Base-by-base conservation (phyloP, 768 basidiomycete species). In the Pleurotus tuoliensis region DNA sequence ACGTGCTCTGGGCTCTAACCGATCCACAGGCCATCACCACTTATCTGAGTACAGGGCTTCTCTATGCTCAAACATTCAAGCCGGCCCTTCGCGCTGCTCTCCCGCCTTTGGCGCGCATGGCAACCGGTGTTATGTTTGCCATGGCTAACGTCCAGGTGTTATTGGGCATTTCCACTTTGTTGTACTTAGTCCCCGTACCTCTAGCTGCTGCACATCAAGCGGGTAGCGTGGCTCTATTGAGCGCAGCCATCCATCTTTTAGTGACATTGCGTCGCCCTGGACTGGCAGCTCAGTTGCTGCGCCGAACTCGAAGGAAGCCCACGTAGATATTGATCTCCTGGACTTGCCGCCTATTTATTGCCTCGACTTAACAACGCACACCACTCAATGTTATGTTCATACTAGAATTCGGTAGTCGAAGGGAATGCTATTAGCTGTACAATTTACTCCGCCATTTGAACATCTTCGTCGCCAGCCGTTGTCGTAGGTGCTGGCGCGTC, bases 191-290 rank as follows among this genome's bases (percentile, higher is more conserved):
- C 1, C 97, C 97, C 1, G 82, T 93, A 0, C 92, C 92, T 2
- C 73, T 98, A 2, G 97, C 97, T 6, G 93, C 96, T 11, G 81
- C 87, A 30, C 97, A 99, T 68, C 97, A 99, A 69, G 96, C 93
- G 0, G 97, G 96, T 4, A 96, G 94, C 64, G 89, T 98, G 5
- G 79, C 88, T 39, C 75, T 99, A 5, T 74, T 99, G 47, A 94
- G 89, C 18, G 82, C 89, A 4, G 83, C 94, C 79, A 69, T 94
- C 1, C 92, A 92, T 50, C 67, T 95, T 3, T 73, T 90, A 5
- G 78, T 90, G 15, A 78, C 85, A 0, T 70, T 98, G 55, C 78
- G 93, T 37, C 75, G 80, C 55, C 95, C 94, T 0, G 78, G 86
- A 16, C 61, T 67, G 11, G 86, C 85, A 16, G 90, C 92, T 11